Conservation (phyloP, 805 yeast species). For the Sugiyamaella qingdaonensis region DNA sequence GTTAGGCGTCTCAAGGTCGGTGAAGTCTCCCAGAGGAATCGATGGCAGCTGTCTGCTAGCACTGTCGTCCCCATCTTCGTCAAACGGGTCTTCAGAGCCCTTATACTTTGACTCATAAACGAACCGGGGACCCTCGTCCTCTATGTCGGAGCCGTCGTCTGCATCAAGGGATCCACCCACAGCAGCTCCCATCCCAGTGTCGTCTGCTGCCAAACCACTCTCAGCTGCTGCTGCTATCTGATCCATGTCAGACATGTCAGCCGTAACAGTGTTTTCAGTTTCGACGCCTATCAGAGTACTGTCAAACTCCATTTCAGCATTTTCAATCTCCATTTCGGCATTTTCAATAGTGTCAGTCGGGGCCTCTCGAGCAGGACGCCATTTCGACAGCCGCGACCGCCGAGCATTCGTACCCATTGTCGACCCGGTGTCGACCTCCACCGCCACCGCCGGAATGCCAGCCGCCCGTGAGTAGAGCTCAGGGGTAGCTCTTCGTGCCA, state of each 20-base stretch:
- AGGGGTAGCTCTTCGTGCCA: background rate
- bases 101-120: constrained; percentile 16
- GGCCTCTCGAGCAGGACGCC: background rate
- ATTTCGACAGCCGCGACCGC: background rate
- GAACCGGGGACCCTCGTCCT: constrained; percentile 17
- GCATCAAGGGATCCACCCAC: background rate
- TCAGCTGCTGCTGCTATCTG: background rate
- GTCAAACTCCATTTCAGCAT: background rate
- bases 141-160: constrained; percentile 8
- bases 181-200: background rate
- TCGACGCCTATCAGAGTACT: background rate
- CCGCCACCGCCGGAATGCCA: background rate
- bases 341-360: background rate
- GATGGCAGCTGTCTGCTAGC: background rate
- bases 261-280: too few relatives aligned
- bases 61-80: background rate
- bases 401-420: background rate
- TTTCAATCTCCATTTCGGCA: background rate
- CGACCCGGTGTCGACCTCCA: background rate
- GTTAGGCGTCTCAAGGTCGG: background rate
- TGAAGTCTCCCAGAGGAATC: constrained; percentile 9
- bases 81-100: constrained; percentile 5
- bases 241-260: too few relatives aligned
- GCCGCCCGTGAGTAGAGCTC: background rate
- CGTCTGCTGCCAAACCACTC: background rate